Conservation (phyloP, 202 grass and related monocot species). For the Setaria italica region DNA sequence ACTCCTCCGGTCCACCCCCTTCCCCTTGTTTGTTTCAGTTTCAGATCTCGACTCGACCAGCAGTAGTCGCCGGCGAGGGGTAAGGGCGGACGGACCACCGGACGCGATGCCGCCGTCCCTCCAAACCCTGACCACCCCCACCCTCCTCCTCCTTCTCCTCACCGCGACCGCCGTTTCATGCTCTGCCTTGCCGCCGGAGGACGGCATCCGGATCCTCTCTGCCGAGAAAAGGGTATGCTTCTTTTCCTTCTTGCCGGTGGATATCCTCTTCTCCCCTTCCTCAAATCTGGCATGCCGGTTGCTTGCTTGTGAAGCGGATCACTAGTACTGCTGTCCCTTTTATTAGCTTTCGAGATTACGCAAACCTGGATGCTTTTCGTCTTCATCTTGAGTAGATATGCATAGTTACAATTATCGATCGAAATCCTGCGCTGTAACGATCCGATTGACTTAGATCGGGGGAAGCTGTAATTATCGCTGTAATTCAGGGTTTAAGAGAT, state of each 20-base stretch:
- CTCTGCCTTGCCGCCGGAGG: conserved; percentile 29
- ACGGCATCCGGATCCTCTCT: conserved; percentile 60
- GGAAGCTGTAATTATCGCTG: too few species aligned
- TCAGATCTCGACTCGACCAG: conserved; percentile 2
- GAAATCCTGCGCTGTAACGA: not conserved
- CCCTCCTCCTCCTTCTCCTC: conserved; percentile 42
- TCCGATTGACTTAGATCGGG: not conserved
- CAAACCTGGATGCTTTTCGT: conserved; percentile 11
- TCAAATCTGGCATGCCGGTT: not conserved
- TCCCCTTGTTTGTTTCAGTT: not conserved
- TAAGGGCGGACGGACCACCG: not conserved
- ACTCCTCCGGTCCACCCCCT: not conserved
- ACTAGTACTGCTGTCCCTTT: not conserved
- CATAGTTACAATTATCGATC: not conserved
- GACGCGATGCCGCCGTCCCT: conserved; percentile 37
- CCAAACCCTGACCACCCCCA: conserved; percentile 5
- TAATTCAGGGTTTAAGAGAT: conserved; percentile 27
- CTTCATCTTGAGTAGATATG: not conserved
- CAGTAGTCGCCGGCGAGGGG: conserved; percentile 6
- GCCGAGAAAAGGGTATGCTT: conserved; percentile 68
- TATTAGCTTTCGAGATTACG: conserved; percentile 16
- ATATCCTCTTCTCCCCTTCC: not conserved
- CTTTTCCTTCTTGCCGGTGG: too few species aligned
- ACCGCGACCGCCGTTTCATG: conserved; percentile 1
- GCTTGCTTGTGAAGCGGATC: not conserved